These are phyloP conservation scores for Mucor irregularis DNA, from an alignment of 371 early-diverging fungal species.

Conservation along the genomic window DNA sequence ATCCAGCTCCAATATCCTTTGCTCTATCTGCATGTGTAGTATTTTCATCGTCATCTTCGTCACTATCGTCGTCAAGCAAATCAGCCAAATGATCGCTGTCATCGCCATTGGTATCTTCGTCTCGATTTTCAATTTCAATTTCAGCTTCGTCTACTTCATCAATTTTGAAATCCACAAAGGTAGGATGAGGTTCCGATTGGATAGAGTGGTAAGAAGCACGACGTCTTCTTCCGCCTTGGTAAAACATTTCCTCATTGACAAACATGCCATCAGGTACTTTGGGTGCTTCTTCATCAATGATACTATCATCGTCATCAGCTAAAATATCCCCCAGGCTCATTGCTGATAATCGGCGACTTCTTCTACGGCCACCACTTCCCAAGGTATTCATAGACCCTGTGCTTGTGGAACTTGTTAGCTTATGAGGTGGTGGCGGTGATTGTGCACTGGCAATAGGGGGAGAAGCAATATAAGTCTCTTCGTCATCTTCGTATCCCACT, in stretches of 20 bases:
- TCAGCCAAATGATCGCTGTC: slow-evolving; percentile 23
- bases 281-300: slow-evolving; percentile 19
- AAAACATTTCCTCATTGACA: slow-evolving; percentile 26
- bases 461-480: slow-evolving; percentile 1
- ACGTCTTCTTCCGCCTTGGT: slow-evolving; percentile 19
- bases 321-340: slow-evolving; percentile 17
- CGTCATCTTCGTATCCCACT: slow-evolving; percentile 36
- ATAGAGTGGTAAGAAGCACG: slow-evolving; percentile 26
- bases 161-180: slow-evolving; percentile 24
- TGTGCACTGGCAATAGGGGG: neutral
- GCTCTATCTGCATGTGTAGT: neutral
- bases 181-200: slow-evolving; percentile 32
- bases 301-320: slow-evolving; percentile 13
- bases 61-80: slow-evolving; percentile 13
- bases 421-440: neutral
- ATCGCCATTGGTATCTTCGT: neutral
- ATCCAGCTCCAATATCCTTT: slow-evolving; percentile 15
- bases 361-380: slow-evolving; percentile 4
- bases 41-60: slow-evolving; percentile 11
- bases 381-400: slow-evolving; percentile 7
- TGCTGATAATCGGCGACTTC: slow-evolving; percentile 17
- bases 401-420: slow-evolving; percentile 9
- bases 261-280: slow-evolving; percentile 24
- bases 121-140: slow-evolving; percentile 2
- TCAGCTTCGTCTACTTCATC: slow-evolving; percentile 26